Evolutionary conservation across 1,284 basidiomycete species (phyloP).

Genomic region (Kwoniella shivajii): DNA sequence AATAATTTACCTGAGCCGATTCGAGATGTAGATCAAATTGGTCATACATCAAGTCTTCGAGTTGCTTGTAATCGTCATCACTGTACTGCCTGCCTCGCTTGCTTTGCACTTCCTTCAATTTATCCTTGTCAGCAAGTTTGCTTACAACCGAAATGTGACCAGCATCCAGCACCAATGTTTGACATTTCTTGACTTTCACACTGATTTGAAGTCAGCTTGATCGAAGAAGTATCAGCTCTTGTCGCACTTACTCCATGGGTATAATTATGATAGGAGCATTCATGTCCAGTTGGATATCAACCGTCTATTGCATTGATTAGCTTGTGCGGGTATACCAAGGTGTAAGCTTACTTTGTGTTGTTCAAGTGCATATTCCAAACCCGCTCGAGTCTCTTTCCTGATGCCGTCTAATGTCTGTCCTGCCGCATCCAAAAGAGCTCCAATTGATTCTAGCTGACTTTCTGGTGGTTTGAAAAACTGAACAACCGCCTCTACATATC

Average conservation of each 20-base stretch:
- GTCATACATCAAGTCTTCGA: conserved; percentile 98
- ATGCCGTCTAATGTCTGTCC: conserved; percentile 93
- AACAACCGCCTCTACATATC: conserved; percentile 90
- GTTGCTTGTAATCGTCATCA: conserved; percentile 82
- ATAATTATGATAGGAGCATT: conserved; percentile 97
- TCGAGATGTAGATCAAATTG: conserved; percentile 81
- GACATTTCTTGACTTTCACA: conserved; percentile 74
- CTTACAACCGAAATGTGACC: conserved; percentile 95
- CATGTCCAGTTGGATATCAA: conserved; percentile 94
- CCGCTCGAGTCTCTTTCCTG: conserved; percentile 91
- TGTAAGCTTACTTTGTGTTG: too few species aligned
- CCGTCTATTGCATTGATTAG: conserved; percentile 62
- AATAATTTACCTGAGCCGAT: conserved; percentile 76
- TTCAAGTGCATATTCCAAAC: conserved; percentile 84
- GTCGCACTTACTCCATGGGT: conserved; percentile 70
- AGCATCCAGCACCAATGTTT: conserved; percentile 90
- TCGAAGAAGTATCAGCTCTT: background rate
- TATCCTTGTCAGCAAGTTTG: conserved; percentile 81
- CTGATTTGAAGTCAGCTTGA: conserved; percentile 27
- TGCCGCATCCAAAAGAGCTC: conserved; percentile 83
- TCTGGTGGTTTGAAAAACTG: conserved; percentile 93
- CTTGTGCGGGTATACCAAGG: too few species aligned
- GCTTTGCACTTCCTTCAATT: conserved; percentile 75
- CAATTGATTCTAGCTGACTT: conserved; percentile 93
- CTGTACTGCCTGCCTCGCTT: conserved; percentile 86